Conservation (phyloP, 768 basidiomycete genomes). For the Lentinula boryana region DNA sequence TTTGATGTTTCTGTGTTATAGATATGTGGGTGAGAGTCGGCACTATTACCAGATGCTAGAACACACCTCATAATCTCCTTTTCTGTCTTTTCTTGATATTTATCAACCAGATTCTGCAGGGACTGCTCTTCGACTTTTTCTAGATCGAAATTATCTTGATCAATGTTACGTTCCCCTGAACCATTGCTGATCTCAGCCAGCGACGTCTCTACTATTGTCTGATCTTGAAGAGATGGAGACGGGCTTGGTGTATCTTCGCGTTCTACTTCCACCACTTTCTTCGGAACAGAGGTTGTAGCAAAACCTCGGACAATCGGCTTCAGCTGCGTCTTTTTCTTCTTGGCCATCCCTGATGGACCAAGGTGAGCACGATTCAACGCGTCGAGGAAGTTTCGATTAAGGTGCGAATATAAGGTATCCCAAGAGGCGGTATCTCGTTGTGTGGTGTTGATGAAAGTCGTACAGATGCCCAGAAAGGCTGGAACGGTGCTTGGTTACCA, state of each 20-base stretch:
- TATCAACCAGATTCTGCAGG: slow-evolving; percentile 73
- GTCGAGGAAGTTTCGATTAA: not conserved
- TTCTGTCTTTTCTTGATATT: slow-evolving; percentile 81
- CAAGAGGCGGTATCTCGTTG: not conserved
- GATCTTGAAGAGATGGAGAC: slow-evolving; percentile 17
- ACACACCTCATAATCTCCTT: slow-evolving; percentile 59
- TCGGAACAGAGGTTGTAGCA: slow-evolving; percentile 77
- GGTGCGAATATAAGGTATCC: not conserved
- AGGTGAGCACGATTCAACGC: slow-evolving; percentile 5
- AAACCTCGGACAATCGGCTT: slow-evolving; percentile 74
- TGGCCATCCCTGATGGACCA: slow-evolving; percentile 48
- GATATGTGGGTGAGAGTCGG: not conserved
- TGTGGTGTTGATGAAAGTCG: not conserved
- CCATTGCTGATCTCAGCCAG: not conserved
- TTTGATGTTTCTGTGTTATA: slow-evolving; percentile 48
- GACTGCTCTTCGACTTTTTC: slow-evolving; percentile 45
- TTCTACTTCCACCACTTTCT: slow-evolving; percentile 46
- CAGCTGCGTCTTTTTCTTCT: slow-evolving; percentile 81
- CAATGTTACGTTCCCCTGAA: slow-evolving; percentile 4
- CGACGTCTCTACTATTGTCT: slow-evolving; percentile 11
- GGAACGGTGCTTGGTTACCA: not conserved
- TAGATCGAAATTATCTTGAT: slow-evolving; percentile 23
- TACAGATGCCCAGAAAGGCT: not conserved
- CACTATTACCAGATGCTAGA: not conserved
- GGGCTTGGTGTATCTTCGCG: slow-evolving; percentile 12